These are phyloP conservation scores for Mesembryanthemum crystallinum DNA, from an alignment of 148 eudicot genomes.

Conservation along the genomic window DNA sequence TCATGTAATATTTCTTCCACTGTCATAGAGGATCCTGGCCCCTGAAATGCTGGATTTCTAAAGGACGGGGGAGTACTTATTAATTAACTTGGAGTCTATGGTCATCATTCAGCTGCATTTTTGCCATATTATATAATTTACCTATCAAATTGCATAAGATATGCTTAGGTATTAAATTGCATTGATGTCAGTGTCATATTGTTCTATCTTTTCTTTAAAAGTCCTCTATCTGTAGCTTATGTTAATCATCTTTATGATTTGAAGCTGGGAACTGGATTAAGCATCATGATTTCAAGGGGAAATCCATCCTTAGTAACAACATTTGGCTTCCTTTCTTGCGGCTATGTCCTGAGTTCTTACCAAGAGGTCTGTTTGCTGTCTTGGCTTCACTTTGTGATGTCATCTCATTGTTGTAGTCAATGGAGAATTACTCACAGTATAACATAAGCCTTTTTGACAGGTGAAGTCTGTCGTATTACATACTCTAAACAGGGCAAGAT, in stretches of 20 bases:
- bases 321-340: conserved; percentile 86
- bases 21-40: neutral
- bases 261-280: conserved; percentile 95
- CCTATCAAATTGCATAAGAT: neutral
- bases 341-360: conserved; percentile 89
- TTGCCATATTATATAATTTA: neutral
- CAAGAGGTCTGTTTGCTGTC: conserved; percentile 63
- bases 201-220: neutral
- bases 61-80: neutral
- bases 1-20: neutral
- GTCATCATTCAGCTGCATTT: neutral
- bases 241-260: conserved; percentile 17
- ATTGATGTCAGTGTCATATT: neutral
- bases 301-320: conserved; percentile 78
- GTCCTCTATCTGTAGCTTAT: conserved; percentile 15
- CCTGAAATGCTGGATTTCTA: neutral
- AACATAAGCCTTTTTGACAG: conserved; percentile 36
- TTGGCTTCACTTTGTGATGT: conserved; percentile 1
- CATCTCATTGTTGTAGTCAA: neutral
- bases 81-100: neutral
- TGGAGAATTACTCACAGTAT: conserved; percentile 21
- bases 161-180: neutral
- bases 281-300: conserved; percentile 81
- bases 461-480: conserved; percentile 87
- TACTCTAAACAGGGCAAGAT: conserved; percentile 85